Conservation (phyloP, 352 stramenopile species). For the Pythium brassicae region DNA sequence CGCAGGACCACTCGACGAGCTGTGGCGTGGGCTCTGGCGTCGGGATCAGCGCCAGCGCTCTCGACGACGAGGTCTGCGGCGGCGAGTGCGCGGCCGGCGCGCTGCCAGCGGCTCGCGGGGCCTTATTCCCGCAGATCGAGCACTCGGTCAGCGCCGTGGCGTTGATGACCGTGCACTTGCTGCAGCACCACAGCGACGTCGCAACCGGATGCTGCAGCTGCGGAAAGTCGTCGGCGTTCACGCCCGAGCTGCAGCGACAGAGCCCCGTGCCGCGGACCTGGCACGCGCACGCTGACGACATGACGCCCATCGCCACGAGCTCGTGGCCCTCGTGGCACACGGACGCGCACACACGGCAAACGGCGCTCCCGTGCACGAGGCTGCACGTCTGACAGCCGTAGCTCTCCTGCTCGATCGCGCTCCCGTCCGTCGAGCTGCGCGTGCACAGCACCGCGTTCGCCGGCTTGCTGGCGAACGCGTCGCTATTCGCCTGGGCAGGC, state of each 20-base stretch:
- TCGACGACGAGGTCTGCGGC: slow-evolving; percentile 30
- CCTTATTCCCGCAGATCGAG: slow-evolving; percentile 55
- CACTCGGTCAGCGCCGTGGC: slow-evolving; percentile 42
- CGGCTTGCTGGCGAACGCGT: slow-evolving; percentile 8
- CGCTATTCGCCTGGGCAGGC: slow-evolving; percentile 6
- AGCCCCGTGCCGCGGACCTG: slow-evolving; percentile 39
- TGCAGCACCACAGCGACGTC: slow-evolving; percentile 69
- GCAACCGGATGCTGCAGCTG: slow-evolving; percentile 30
- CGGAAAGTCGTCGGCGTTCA: slow-evolving; percentile 34
- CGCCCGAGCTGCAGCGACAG: slow-evolving; percentile 46
- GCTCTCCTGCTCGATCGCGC: slow-evolving; percentile 69
- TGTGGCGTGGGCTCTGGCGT: slow-evolving; percentile 10
- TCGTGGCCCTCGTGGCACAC: slow-evolving; percentile 83
- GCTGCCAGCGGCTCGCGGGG: slow-evolving; percentile 17
- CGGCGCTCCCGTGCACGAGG: slow-evolving; percentile 54
- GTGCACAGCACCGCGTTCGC: slow-evolving; percentile 43
- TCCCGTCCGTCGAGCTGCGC: slow-evolving; percentile 71
- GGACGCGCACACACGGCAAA: slow-evolving; percentile 66
- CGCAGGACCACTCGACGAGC: slow-evolving; percentile 59
- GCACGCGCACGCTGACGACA: slow-evolving; percentile 70
- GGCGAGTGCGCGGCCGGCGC: not conserved
- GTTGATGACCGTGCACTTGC: slow-evolving; percentile 83
- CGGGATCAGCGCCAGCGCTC: slow-evolving; percentile 41
- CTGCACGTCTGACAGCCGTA: slow-evolving; percentile 83
- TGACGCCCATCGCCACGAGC: slow-evolving; percentile 65